A percentile compares a stretch with the other conserved stretches of the same genome.
Evolutionary conservation across 2,329 filamentous ascomycete genomes (phyloP).

Genomic region (Rutstroemia sp.): DNA sequence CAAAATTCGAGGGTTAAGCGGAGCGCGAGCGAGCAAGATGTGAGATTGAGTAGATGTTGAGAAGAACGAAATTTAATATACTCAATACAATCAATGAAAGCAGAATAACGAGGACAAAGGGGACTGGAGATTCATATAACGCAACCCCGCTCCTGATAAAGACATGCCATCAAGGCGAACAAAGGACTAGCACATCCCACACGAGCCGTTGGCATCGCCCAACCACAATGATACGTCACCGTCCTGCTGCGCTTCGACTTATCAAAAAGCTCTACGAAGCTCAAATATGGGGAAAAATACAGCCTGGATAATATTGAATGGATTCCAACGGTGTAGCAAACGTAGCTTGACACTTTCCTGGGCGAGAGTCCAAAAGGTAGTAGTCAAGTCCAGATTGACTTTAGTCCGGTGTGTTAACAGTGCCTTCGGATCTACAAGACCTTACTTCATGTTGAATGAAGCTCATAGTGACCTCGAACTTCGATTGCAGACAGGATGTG

Average conservation of each 20-base stretch:
- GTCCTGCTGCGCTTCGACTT: too few species aligned
- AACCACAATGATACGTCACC: neutral
- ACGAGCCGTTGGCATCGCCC: neutral
- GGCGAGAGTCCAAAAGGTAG: neutral
- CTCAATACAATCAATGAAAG: neutral
- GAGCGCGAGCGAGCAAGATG: too few species aligned
- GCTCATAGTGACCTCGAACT: too few species aligned
- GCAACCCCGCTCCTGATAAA: neutral
- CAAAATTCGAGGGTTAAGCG: slow-evolving; percentile 8
- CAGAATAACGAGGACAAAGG: neutral
- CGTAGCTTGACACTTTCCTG: neutral
- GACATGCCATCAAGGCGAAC: neutral
- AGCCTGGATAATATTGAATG: too few species aligned
- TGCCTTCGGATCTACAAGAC: too few species aligned
- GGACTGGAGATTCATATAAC: neutral
- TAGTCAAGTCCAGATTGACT: neutral
- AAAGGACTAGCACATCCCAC: neutral
- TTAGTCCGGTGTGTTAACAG: too few species aligned
- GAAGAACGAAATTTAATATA: neutral
- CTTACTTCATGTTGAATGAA: too few species aligned
- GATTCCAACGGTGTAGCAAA: neutral
- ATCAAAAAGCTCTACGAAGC: too few species aligned
- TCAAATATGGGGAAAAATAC: too few species aligned
- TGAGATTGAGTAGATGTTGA: neutral
- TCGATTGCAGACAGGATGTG: too few species aligned